Percentiles rank a stretch among this genome's conserved stretches.
Conservation (phyloP, 805 yeast species). For the Candida peoriensis region DNA sequence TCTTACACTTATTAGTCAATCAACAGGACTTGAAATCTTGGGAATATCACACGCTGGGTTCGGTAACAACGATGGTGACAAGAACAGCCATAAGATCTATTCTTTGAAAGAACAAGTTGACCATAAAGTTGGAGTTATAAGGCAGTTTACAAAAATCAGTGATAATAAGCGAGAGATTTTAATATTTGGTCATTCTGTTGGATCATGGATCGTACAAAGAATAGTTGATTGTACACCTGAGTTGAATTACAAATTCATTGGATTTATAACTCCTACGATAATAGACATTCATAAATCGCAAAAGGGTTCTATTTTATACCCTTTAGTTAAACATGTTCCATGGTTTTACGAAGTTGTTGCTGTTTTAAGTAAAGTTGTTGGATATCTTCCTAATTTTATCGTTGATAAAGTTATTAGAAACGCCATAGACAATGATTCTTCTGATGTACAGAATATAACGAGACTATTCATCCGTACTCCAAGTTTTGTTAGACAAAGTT, state of each 20-base stretch:
- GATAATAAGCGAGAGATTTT: slow-evolving; percentile 30
- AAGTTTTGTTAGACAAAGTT: slow-evolving; percentile 45
- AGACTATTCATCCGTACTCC: slow-evolving; percentile 36
- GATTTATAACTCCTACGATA: slow-evolving; percentile 68
- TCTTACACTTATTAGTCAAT: slow-evolving; percentile 37
- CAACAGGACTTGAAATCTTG: slow-evolving; percentile 45
- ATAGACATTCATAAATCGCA: slow-evolving; percentile 48
- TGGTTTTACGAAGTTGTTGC: slow-evolving; percentile 28
- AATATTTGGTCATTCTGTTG: slow-evolving; percentile 68
- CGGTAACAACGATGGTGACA: slow-evolving; percentile 14
- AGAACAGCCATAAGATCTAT: slow-evolving; percentile 24
- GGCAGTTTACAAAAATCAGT: slow-evolving; percentile 29
- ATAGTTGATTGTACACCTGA: slow-evolving; percentile 29
- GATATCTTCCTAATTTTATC: slow-evolving; percentile 22
- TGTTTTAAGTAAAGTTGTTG: slow-evolving; percentile 22
- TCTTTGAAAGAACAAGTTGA: slow-evolving; percentile 50
- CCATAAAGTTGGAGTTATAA: slow-evolving; percentile 52
- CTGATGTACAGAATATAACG: slow-evolving; percentile 30
- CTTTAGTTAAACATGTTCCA: slow-evolving; percentile 21
- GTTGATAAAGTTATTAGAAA: slow-evolving; percentile 1
- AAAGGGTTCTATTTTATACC: slow-evolving; percentile 32
- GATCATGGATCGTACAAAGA: slow-evolving; percentile 59
- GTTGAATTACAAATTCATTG: slow-evolving; percentile 38
- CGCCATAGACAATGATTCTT: slow-evolving; percentile 9
- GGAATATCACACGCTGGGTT: slow-evolving; percentile 68